These are phyloP conservation scores for Handroanthus guayacan DNA, from an alignment of 257 asterid species.

Conservation along the genomic window DNA sequence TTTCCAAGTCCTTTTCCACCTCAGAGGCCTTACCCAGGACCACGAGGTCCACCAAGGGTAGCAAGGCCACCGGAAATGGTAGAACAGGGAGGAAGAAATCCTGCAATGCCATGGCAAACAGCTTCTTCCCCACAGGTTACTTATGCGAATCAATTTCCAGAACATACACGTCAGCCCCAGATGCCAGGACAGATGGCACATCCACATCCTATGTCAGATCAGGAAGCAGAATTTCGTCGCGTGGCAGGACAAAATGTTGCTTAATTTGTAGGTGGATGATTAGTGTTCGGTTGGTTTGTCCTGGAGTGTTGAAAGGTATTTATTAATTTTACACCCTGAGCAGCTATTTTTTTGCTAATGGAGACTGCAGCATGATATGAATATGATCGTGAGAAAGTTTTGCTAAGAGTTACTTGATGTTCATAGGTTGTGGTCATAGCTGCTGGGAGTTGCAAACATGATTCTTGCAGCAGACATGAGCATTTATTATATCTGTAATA, in stretches of 20 bases:
- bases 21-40: slow-evolving; percentile 42
- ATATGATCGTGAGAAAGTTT: slow-evolving; percentile 23
- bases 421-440: not conserved
- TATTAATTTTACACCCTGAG: slow-evolving; percentile 6
- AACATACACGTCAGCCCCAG: slow-evolving; percentile 34
- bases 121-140: slow-evolving; percentile 30
- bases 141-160: slow-evolving; percentile 28
- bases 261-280: slow-evolving; percentile 31
- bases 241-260: slow-evolving; percentile 44
- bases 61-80: slow-evolving; percentile 36
- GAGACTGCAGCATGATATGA: slow-evolving; percentile 22
- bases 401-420: slow-evolving; percentile 18
- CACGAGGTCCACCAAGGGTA: slow-evolving; percentile 42
- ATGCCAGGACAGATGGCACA: slow-evolving; percentile 12
- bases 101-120: slow-evolving; percentile 46
- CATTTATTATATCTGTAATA: slow-evolving; percentile 23
- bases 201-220: slow-evolving; percentile 37
- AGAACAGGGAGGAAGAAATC: slow-evolving; percentile 38
- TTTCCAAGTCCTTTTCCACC: slow-evolving; percentile 38
- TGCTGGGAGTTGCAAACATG: not conserved
- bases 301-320: slow-evolving; percentile 26
- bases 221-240: slow-evolving; percentile 43
- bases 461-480: slow-evolving; percentile 21
- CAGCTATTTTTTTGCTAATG: slow-evolving; percentile 14
- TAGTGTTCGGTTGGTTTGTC: slow-evolving; percentile 17